Evolutionary conservation across 2,329 filamentous ascomycete genomes (phyloP).

Genomic region (Cytospora schulzeri): DNA sequence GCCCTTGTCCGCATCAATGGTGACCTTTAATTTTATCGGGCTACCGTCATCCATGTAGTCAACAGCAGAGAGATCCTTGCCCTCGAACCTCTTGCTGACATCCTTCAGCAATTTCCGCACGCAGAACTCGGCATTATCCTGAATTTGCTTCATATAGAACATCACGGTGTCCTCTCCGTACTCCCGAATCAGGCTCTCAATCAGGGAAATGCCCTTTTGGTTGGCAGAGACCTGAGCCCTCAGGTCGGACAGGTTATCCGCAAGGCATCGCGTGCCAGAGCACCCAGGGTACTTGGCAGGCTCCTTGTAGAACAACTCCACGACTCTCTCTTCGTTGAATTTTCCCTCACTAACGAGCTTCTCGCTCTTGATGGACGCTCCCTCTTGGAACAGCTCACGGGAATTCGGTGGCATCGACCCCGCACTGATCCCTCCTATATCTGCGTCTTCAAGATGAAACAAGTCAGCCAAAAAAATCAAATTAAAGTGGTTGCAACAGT

Average conservation of each 20-base stretch:
- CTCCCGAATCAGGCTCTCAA: slow-evolving; percentile 72
- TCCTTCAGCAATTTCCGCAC: slow-evolving; percentile 74
- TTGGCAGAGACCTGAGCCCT: slow-evolving; percentile 88
- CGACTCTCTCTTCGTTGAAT: slow-evolving; percentile 78
- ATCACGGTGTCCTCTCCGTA: slow-evolving; percentile 78
- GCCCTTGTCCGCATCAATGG: slow-evolving; percentile 72
- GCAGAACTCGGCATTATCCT: slow-evolving; percentile 75
- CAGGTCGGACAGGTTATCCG: slow-evolving; percentile 83
- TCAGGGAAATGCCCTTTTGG: slow-evolving; percentile 80
- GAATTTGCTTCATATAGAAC: slow-evolving; percentile 82
- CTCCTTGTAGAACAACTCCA: slow-evolving; percentile 70
- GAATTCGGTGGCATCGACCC: slow-evolving; percentile 83
- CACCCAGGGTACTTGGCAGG: slow-evolving; percentile 76
- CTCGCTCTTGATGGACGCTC: slow-evolving; percentile 64
- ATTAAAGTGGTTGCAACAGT: too few relatives aligned
- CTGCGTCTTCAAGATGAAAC: slow-evolving; percentile 46
- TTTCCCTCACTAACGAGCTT: slow-evolving; percentile 74
- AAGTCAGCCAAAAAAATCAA: too few relatives aligned
- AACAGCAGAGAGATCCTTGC: slow-evolving; percentile 69
- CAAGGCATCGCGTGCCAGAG: slow-evolving; percentile 75
- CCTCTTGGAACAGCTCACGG: slow-evolving; percentile 65
- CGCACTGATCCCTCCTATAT: slow-evolving; percentile 81
- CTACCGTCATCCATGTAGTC: slow-evolving; percentile 90
- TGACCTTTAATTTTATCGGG: slow-evolving; percentile 73
- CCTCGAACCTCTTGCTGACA: slow-evolving; percentile 69